These are phyloP conservation scores for Candida takata DNA, from an alignment of 805 yeast species.

Conservation along the genomic window DNA sequence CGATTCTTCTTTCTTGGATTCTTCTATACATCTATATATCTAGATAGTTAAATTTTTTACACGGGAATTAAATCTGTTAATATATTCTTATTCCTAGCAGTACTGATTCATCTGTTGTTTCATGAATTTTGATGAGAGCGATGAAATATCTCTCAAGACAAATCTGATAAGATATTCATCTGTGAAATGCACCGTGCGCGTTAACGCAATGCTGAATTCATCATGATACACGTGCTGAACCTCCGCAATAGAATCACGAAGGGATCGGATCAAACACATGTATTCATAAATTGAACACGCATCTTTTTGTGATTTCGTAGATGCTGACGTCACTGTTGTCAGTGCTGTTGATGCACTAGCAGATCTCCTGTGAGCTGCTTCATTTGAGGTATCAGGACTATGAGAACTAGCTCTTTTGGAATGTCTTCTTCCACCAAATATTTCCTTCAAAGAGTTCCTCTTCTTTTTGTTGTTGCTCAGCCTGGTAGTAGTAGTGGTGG, in stretches of 20 bases:
- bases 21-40: too few relatives aligned
- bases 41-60: too few relatives aligned
- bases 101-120: neutral
- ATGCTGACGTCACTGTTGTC: constrained; percentile 1
- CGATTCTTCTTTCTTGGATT: too few relatives aligned
- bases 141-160: constrained; percentile 9
- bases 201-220: constrained; percentile 3
- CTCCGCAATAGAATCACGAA: constrained; percentile 1
- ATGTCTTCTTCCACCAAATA: neutral
- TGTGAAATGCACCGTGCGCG: constrained; percentile 6
- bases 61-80: too few relatives aligned
- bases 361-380: constrained; percentile 4
- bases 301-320: constrained; percentile 11
- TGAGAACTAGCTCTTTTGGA: neutral
- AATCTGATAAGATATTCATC: constrained; percentile 12
- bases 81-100: too few relatives aligned
- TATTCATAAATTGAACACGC: constrained; percentile 8
- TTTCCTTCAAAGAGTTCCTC: neutral
- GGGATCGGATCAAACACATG: constrained; percentile 3
- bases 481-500: too few relatives aligned
- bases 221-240: constrained; percentile 4
- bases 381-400: neutral
- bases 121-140: constrained; percentile 4
- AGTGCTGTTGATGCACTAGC: constrained; percentile 5
- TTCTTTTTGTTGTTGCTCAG: neutral